Conservation (phyloP, 495 filamentous ascomycete genomes). For the Aspergillus ostianus region DNA sequence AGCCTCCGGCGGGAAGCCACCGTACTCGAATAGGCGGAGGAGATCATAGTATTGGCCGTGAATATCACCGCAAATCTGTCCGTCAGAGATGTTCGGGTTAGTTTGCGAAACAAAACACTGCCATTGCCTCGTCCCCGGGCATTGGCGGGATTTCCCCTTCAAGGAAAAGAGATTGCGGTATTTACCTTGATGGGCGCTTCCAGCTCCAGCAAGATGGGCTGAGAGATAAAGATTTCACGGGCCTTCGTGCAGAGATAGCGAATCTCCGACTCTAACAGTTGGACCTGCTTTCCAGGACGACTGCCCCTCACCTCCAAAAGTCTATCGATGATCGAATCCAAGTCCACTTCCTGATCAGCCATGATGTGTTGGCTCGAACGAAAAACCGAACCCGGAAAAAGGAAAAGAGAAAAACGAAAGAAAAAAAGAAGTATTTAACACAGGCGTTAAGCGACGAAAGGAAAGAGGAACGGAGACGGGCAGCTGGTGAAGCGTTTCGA, state of each 20-base stretch:
- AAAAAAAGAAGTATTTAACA: conserved; percentile 20
- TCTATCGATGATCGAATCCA: conserved; percentile 99
- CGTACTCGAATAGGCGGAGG: conserved; percentile 96
- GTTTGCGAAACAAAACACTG: background rate
- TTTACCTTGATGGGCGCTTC: conserved; percentile 98
- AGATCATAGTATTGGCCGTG: conserved; percentile 99
- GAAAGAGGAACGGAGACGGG: conserved; percentile 35
- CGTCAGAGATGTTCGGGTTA: conserved; percentile 2
- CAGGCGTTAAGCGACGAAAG: conserved; percentile 17
- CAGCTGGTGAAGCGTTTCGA: conserved; percentile 34
- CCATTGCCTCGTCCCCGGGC: background rate
- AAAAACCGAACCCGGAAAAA: conserved; percentile 27
- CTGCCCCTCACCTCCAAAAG: conserved; percentile 97
- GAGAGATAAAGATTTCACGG: conserved; percentile 98
- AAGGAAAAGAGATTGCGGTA: conserved; percentile 13
- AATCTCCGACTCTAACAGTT: conserved; percentile 94
- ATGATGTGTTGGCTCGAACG: conserved; percentile 55
- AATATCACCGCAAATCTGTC: conserved; percentile 97
- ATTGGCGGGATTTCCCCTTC: conserved; percentile 3
- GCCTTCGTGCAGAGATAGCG: conserved; percentile 98
- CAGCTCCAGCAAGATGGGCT: conserved; percentile 95
- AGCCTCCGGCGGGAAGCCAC: conserved; percentile 96
- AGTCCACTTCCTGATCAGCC: conserved; percentile 97
- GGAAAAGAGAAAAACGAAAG: conserved; percentile 27
- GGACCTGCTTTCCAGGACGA: conserved; percentile 96